A percentile compares a stretch with the other conserved stretches of the same genome.
Evolutionary conservation across 805 yeast species (phyloP).

Genomic region (Starmera pachycereana): DNA sequence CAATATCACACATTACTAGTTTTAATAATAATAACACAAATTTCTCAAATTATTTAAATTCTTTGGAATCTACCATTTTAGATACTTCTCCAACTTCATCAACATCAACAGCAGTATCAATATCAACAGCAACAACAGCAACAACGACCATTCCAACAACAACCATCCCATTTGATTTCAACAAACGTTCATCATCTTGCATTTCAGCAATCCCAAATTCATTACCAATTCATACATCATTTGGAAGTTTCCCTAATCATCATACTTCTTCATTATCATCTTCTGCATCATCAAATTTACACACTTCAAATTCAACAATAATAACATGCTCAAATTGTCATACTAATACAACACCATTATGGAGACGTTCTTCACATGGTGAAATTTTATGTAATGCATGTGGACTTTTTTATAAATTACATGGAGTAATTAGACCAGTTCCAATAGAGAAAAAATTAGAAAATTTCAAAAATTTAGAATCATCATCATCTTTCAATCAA

Average conservation of each 20-base stretch:
- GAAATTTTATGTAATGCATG: constrained; percentile 92
- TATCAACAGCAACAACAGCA: not conserved
- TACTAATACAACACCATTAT: constrained; percentile 85
- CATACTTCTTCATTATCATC: not conserved
- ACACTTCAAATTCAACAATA: not conserved
- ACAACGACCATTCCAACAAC: not conserved
- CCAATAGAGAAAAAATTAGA: not conserved
- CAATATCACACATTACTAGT: no score
- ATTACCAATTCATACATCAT: not conserved
- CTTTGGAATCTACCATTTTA: not conserved
- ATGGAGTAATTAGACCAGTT: constrained; percentile 83
- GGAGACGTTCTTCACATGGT: constrained; percentile 89
- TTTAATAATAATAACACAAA: not conserved
- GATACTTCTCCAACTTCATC: constrained; percentile 5
- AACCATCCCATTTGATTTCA: not conserved
- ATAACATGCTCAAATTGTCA: constrained; percentile 70
- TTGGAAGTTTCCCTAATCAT: not conserved
- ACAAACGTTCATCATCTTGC: not conserved
- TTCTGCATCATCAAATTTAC: not conserved
- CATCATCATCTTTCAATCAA: no score
- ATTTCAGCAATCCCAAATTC: not conserved
- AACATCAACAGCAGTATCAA: not conserved
- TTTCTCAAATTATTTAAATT: not conserved
- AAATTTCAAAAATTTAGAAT: no score
- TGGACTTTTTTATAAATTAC: constrained; percentile 83